phyloP scores from a whole-genome alignment of 345 rosid genomes.

The Eucalyptus guilfoylei region DNA sequence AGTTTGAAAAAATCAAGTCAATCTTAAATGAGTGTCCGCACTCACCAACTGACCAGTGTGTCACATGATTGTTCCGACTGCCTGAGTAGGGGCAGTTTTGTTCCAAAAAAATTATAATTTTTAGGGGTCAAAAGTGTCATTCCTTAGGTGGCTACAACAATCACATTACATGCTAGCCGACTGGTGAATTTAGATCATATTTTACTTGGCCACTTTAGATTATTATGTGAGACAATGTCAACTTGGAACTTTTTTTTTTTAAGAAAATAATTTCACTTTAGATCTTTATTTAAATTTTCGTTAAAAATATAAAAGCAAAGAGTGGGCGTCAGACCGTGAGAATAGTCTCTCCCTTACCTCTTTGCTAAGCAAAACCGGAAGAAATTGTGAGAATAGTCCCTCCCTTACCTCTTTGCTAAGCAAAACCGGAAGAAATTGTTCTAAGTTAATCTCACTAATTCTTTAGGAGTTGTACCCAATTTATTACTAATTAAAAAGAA shows the following conservation, averaged over 20 bases:
- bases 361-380: not conserved
- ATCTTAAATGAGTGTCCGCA: too few species aligned
- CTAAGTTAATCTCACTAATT: not conserved
- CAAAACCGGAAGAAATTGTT: not conserved
- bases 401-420: not conserved
- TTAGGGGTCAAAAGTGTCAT: not conserved
- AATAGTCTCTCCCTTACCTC: not conserved
- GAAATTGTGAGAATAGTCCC: not conserved
- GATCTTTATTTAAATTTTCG: not conserved
- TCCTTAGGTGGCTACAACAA: not conserved
- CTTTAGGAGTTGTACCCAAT: not conserved
- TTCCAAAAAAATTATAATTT: too few species aligned
- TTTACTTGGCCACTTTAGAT: not conserved
- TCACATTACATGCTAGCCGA: not conserved
- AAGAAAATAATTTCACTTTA: too few species aligned
- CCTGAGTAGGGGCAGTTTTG: too few species aligned
- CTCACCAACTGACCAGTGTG: too few species aligned
- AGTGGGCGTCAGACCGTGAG: not conserved
- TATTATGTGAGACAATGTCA: not conserved
- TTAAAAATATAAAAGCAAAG: not conserved
- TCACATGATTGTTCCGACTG: fast-evolving
- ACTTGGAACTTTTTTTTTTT: fast-evolving
- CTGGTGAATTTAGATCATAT: not conserved
- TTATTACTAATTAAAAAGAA: not conserved
- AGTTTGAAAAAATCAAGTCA: too few species aligned